A percentile compares a stretch with the other conserved stretches of the same genome.
phyloP scores from a whole-genome alignment of 345 rosid genomes.

The Punica granatum region DNA sequence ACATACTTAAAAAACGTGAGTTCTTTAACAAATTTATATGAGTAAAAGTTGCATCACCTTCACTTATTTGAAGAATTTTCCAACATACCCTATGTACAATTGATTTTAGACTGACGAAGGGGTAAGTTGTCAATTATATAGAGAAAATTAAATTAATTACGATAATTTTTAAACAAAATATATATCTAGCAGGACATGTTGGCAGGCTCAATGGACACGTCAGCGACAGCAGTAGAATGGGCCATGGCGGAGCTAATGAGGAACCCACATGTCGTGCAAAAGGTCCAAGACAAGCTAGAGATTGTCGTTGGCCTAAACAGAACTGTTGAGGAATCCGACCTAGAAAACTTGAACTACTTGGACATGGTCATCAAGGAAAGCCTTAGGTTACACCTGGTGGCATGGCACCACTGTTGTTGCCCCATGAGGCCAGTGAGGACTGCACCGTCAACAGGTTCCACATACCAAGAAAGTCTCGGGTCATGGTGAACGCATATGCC shows the following conservation, averaged over 20 bases:
- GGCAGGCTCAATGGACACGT: constrained; percentile 22
- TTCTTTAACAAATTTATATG: too few species aligned
- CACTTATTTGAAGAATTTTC: too few species aligned
- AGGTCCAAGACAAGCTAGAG: constrained; percentile 33
- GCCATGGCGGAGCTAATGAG: constrained; percentile 23
- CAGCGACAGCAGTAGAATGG: constrained; percentile 30
- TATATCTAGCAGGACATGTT: constrained; percentile 24
- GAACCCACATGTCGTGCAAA: constrained; percentile 23
- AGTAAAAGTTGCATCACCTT: too few species aligned
- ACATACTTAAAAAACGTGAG: too few species aligned
- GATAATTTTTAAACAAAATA: too few species aligned
- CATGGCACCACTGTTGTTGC: constrained; percentile 23
- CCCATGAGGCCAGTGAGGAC: constrained; percentile 25
- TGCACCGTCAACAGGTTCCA: constrained; percentile 21
- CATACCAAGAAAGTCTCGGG: constrained; percentile 24
- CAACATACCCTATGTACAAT: too few species aligned
- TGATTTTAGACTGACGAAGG: too few species aligned
- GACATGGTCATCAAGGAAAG: constrained; percentile 41
- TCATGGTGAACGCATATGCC: constrained; percentile 30
- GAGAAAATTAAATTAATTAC: too few species aligned
- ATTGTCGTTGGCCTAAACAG: constrained; percentile 26
- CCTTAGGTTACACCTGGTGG: constrained; percentile 38
- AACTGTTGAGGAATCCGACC: constrained; percentile 40
- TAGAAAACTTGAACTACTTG: constrained; percentile 23
- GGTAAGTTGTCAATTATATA: too few species aligned